phyloP scores from a whole-genome alignment of 148 eudicot genomes.

The Camellia japonica region DNA sequence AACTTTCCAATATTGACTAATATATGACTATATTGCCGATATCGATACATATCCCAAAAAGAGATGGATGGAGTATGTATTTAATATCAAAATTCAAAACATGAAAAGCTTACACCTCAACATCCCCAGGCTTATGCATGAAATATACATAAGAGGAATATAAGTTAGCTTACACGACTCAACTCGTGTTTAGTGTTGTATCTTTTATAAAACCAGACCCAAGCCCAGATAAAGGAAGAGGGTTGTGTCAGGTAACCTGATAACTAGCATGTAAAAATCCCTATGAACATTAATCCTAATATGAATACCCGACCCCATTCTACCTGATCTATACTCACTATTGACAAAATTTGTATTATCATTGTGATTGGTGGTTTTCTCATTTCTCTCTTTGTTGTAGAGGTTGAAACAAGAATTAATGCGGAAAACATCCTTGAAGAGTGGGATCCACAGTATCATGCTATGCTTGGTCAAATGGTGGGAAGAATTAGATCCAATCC shows the following conservation, averaged over 20 bases:
- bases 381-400: conserved; percentile 30
- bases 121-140: too few species aligned
- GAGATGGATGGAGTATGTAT: neutral
- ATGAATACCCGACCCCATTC: neutral
- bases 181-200: too few species aligned
- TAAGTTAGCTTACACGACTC: too few species aligned
- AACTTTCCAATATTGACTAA: too few species aligned
- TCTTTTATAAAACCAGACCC: too few species aligned
- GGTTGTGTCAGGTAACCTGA: too few species aligned
- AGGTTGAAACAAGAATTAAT: conserved; percentile 35
- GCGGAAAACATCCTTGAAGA: conserved; percentile 44
- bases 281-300: too few species aligned
- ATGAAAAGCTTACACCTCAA: too few species aligned
- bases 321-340: neutral
- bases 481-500: conserved; percentile 74
- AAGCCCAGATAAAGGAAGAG: too few species aligned
- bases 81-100: neutral
- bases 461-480: conserved; percentile 77
- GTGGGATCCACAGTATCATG: conserved; percentile 63
- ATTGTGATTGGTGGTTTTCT: neutral
- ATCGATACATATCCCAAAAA: neutral
- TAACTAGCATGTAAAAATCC: too few species aligned
- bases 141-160: too few species aligned
- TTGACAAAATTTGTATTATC: neutral
- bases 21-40: too few species aligned